A percentile compares a stretch with the other conserved stretches of the same genome.
Evolutionary conservation across 345 rosid species (phyloP).

Genomic region (Iberis pinnata): DNA sequence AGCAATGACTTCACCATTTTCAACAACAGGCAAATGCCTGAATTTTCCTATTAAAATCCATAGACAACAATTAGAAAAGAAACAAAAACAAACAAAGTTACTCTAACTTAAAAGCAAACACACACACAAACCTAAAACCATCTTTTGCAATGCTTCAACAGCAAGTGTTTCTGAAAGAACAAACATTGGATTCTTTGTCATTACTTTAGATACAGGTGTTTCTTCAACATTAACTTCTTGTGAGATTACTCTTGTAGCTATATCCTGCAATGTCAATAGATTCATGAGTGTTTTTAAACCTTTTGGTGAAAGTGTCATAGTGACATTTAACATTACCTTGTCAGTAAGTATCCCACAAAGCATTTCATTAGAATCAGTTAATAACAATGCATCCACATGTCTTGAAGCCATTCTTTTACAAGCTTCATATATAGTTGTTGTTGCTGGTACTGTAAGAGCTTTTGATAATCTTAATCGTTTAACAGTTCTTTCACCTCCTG

Average conservation of each 20-base stretch:
- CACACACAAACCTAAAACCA: constrained; percentile 75
- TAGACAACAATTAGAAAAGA: not conserved
- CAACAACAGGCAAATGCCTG: constrained; percentile 98
- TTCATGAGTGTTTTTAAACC: too few relatives aligned
- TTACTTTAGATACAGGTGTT: constrained; percentile 88
- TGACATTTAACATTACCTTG: too few relatives aligned
- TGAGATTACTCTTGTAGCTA: constrained; percentile 84
- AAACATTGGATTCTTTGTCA: constrained; percentile 90
- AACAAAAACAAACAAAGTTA: not conserved
- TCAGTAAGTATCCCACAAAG: constrained; percentile 99
- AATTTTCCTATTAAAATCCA: constrained; percentile 61
- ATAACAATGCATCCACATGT: constrained; percentile 80
- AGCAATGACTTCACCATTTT: constrained; percentile 98
- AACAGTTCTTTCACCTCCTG: constrained; percentile 83
- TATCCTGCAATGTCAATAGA: constrained; percentile 46
- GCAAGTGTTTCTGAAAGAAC: constrained; percentile 97
- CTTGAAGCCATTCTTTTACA: constrained; percentile 95
- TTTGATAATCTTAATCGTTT: constrained; percentile 77
- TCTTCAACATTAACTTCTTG: constrained; percentile 70
- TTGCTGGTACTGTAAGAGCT: constrained; percentile 90
- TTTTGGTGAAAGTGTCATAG: too few relatives aligned
- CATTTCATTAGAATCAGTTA: constrained; percentile 86
- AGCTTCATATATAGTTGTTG: constrained; percentile 70
- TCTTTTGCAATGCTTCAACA: constrained; percentile 96
- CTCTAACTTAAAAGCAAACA: constrained; percentile 13